Base-by-base conservation (phyloP, 305 asterid genomes). In the Fraxinus dipetala region DNA sequence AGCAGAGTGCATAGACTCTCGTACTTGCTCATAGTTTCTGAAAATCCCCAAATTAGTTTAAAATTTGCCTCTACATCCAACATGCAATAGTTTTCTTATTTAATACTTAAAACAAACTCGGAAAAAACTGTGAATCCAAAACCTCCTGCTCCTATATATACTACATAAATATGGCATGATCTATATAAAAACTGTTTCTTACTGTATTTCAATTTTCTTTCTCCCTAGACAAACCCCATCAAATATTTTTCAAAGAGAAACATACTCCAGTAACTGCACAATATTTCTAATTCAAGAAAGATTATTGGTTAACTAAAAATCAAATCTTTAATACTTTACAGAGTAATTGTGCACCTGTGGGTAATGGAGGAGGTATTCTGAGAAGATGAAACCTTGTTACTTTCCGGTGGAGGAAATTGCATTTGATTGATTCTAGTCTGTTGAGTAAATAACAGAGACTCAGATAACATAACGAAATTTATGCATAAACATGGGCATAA, bases 1-100 rank as follows among this genome's bases (percentile, higher is more conserved):
- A 35, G 92, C 96, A 81, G 95, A 88, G 81, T 88, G 93, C 97
- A 95, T 92, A 5, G 89, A 92, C 80, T 87, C 89, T 75, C 78
- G 85, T 75, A 93, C 97, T 78, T 83, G 89, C 86, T 84, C 89
- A 73, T 89, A 87, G 20, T 89, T 90, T 81, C 98, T 95, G 92
- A 83, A 80, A 78, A 81, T 34, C 65, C 9, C 22, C 18, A 34
- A 65, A 43, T 4, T 13, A 77, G 59, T 69, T 40, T 54, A 75
- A 78, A 72, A 76, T 77, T 76, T 16, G 5, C 40, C 63, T 75
- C 78, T 76, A 38, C 59, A 24, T 63, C 72, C 72, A 63, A 8
- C 31, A 63, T 63, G 32, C 11, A 63, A 63, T 20, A 63, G 72
- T 63, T 63, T 22, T 20, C 70, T 22, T 2, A 24, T 20, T 24